Evolutionary conservation across 768 basidiomycete species (phyloP).

Genomic region (Panellus pusillus): DNA sequence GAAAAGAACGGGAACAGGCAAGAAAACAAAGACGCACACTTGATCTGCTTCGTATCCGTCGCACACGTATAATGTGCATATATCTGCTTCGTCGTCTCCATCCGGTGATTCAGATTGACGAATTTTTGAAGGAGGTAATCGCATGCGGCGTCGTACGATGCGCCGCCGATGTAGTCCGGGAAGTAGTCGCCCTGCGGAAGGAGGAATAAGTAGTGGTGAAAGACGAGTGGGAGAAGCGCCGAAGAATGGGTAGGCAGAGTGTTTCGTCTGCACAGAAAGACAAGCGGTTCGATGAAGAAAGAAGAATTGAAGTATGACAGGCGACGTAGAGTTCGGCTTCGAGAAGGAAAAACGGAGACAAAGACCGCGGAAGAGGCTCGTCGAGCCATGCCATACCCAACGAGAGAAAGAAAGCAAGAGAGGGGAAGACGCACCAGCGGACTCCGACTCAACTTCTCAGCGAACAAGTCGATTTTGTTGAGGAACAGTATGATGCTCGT

Average conservation of each 20-base stretch:
- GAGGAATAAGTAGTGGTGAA: too few species aligned
- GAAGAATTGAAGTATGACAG: too few species aligned
- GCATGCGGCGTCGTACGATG: constrained; percentile 89
- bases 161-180: constrained; percentile 85
- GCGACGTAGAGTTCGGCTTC: too few species aligned
- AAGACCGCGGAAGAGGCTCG: too few species aligned
- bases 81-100: constrained; percentile 86
- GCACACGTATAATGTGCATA: constrained; percentile 95
- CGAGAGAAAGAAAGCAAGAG: neutral
- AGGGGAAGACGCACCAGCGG: constrained; percentile 3
- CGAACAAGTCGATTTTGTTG: constrained; percentile 2
- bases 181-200: constrained; percentile 84
- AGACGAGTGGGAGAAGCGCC: too few species aligned
- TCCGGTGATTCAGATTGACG: constrained; percentile 79
- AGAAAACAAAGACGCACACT: constrained; percentile 53
- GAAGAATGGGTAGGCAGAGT: neutral
- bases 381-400: neutral
- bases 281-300: too few species aligned
- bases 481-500: constrained; percentile 62
- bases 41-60: constrained; percentile 92
- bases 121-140: constrained; percentile 61
- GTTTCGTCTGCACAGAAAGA: too few species aligned
- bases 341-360: too few species aligned
- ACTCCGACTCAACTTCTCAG: constrained; percentile 3
- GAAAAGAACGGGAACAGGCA: too few species aligned